Base-by-base conservation (phyloP, 2,329 filamentous ascomycete species). In the Colletotrichum sp. region DNA sequence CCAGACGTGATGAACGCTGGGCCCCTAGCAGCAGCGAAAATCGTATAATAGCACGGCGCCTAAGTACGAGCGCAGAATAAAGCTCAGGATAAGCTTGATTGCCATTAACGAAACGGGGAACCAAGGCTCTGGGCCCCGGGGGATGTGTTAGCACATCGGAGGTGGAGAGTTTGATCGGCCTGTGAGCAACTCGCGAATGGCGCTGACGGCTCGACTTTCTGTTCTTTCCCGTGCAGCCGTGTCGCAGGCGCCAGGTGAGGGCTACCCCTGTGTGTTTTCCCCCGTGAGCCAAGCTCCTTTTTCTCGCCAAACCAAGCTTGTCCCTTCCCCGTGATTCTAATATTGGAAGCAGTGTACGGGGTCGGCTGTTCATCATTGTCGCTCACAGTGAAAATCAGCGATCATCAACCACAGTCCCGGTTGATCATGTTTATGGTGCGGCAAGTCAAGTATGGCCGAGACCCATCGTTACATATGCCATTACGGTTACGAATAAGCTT, bases 61-160 rank as follows among this genome's bases (percentile, higher is more conserved):
- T 52, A 52, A 22, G 44, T 22, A 3, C 6, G 44, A 52, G n/a
- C 44, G n/a, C 11, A 39, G 22, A 28, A 12, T 64, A 34, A 64
- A 48, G 36, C 63, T 68, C 28, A 52, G 52, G 34, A 60, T 66
- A 39, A 71, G 72, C 69, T 75, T 75, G 68, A 72, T 52, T n/a
- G 25, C 52, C 34, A 22, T 57, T 8, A 15, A 64, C 39, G 27
- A 30, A 65, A 11, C 32, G 19, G 25, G 30, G 25, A 32, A 55
- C 72, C 48, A 71, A 48, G 60, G 48, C 68, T 59, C 67, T 60
- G 72, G 67, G 48, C 44, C 59, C 59, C n/a, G 66, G 60, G 59
- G 28, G n/a, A 52, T 52, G n/a, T 52, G 44, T 52, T 52, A n/a
- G 12, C 22, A 60, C 66, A 63, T 55, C 61, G 69, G 55, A 70